phyloP scores from a whole-genome alignment of 768 basidiomycete genomes.

The Chlorophyllum brunneum region DNA sequence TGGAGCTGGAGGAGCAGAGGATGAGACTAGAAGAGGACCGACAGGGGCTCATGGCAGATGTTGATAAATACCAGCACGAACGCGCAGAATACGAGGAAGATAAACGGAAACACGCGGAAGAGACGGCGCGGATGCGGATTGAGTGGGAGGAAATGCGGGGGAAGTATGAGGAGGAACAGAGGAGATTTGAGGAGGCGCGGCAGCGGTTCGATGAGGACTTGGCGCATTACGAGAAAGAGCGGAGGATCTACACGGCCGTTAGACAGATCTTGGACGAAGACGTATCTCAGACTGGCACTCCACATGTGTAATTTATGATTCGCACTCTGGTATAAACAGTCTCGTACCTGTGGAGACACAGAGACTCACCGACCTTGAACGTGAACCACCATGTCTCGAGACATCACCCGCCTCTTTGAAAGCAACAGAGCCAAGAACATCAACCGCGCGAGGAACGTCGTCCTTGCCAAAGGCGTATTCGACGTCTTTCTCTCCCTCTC shows the following conservation, averaged over 20 bases:
- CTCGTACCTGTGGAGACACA: not conserved
- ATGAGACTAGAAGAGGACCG: slow-evolving; percentile 6
- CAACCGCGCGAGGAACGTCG: slow-evolving; percentile 13
- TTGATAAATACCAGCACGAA: slow-evolving; percentile 4
- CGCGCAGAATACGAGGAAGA: slow-evolving; percentile 8
- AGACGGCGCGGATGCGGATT: slow-evolving; percentile 6
- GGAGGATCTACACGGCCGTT: slow-evolving; percentile 8
- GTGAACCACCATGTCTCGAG: not conserved
- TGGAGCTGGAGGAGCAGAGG: slow-evolving; percentile 9
- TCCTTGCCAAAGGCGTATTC: slow-evolving; percentile 20
- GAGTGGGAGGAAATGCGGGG: slow-evolving; percentile 8
- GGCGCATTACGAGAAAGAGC: slow-evolving; percentile 7
- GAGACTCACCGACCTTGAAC: not conserved
- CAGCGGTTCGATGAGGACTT: slow-evolving; percentile 7
- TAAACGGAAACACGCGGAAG: slow-evolving; percentile 9
- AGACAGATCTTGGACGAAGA: slow-evolving; percentile 11
- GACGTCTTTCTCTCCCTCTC: slow-evolving; percentile 19
- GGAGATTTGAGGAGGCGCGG: slow-evolving; percentile 1
- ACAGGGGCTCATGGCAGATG: not conserved
- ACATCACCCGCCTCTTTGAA: not conserved
- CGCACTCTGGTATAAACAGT: not conserved
- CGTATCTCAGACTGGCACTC: not conserved
- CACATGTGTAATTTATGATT: too few species aligned
- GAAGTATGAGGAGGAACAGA: slow-evolving; percentile 6
- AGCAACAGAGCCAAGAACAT: slow-evolving; percentile 2